Percentiles rank a stretch among this genome's conserved stretches.
phyloP scores from a whole-genome alignment of 805 yeast genomes.

The Monosporozyma unispora region DNA sequence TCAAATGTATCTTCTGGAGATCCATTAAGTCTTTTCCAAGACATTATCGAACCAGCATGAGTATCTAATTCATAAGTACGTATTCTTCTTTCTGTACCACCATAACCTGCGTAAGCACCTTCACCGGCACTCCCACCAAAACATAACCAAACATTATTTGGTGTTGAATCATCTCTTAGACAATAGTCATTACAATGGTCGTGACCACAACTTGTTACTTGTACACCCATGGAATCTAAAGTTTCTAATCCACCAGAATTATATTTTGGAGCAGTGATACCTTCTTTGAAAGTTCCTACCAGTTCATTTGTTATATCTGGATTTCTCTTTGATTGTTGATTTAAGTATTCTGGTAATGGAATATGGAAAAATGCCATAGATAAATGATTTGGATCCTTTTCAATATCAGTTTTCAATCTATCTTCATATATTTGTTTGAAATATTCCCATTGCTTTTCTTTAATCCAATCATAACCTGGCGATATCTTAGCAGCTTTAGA shows the following conservation, averaged over 20 bases:
- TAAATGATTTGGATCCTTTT: constrained; percentile 35
- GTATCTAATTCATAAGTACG: constrained; percentile 63
- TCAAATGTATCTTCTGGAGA: constrained; percentile 43
- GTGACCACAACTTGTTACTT: constrained; percentile 78
- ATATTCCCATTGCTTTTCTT: constrained; percentile 56
- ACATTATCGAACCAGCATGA: constrained; percentile 32
- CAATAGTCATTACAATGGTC: constrained; percentile 96
- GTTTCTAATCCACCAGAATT: constrained; percentile 58
- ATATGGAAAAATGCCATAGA: constrained; percentile 93
- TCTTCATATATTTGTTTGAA: constrained; percentile 33
- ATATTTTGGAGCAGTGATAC: constrained; percentile 65
- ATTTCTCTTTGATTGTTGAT: constrained; percentile 30
- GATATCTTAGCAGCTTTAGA: constrained; percentile 54
- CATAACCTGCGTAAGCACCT: constrained; percentile 95
- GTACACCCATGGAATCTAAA: constrained; percentile 58
- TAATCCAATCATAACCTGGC: constrained; percentile 84
- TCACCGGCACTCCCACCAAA: constrained; percentile 92
- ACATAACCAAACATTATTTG: constrained; percentile 63
- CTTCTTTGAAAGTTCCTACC: constrained; percentile 65
- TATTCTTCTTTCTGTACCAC: constrained; percentile 73
- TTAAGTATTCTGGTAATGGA: constrained; percentile 77
- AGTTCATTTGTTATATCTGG: constrained; percentile 26
- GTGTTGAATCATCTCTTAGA: constrained; percentile 41
- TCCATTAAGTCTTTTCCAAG: constrained; percentile 70
- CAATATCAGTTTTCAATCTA: constrained; percentile 23